Evolutionary conservation across 129 eudicot species (phyloP).

Genomic region (Lonicera japonica): DNA sequence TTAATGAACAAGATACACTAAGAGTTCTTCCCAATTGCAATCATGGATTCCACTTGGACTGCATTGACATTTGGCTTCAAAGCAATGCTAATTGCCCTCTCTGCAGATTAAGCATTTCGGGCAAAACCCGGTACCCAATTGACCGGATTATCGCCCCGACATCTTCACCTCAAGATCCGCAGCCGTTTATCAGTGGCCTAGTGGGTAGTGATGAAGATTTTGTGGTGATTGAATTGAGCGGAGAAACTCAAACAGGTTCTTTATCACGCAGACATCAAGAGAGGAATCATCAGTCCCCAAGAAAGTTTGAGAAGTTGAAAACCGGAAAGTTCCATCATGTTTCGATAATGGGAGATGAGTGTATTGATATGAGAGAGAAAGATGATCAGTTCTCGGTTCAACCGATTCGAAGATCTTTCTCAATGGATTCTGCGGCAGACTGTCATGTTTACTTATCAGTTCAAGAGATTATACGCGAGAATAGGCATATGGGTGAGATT

Average conservation of each 20-base stretch:
- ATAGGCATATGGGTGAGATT: slow-evolving; percentile 20
- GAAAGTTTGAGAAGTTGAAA: slow-evolving; percentile 20
- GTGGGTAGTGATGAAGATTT: slow-evolving; percentile 47
- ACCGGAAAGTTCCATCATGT: slow-evolving; percentile 44
- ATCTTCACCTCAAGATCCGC: slow-evolving; percentile 83
- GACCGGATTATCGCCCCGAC: slow-evolving; percentile 61
- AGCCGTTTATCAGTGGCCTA: slow-evolving; percentile 11
- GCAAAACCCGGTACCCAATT: slow-evolving; percentile 34
- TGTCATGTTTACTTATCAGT: slow-evolving; percentile 47
- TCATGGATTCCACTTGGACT: slow-evolving; percentile 82
- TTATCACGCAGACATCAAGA: slow-evolving; percentile 23
- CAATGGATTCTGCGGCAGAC: slow-evolving; percentile 91
- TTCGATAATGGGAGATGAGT: slow-evolving; percentile 91
- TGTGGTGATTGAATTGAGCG: slow-evolving; percentile 55
- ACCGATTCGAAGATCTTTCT: slow-evolving; percentile 76
- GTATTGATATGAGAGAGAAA: slow-evolving; percentile 39
- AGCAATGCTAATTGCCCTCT: slow-evolving; percentile 86
- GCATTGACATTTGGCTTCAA: slow-evolving; percentile 91
- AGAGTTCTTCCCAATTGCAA: slow-evolving; percentile 70
- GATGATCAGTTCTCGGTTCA: slow-evolving; percentile 51
- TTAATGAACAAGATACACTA: slow-evolving; percentile 58
- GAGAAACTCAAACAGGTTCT: too few relatives aligned
- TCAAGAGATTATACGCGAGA: slow-evolving; percentile 51
- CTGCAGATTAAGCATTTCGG: slow-evolving; percentile 72
- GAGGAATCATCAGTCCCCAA: slow-evolving; percentile 34